phyloP scores from a whole-genome alignment of 2,329 filamentous ascomycete genomes.

The Chaetothyriales sp. region DNA sequence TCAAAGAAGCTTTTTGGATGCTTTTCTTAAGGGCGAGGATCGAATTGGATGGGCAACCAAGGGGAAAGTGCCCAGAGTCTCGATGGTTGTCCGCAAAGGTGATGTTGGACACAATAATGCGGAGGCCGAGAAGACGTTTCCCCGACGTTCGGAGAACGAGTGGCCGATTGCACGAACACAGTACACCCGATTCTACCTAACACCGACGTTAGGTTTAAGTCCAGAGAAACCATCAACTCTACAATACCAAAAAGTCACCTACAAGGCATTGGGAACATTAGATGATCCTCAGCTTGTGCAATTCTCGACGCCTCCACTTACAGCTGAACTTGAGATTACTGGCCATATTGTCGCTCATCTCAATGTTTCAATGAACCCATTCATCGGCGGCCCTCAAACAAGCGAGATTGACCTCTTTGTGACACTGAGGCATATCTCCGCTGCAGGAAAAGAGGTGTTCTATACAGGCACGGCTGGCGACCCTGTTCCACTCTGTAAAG shows the following conservation, averaged over 20 bases:
- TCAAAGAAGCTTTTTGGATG: conserved; percentile 54
- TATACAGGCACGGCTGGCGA: conserved; percentile 45
- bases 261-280: conserved; percentile 46
- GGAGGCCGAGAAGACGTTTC: conserved; percentile 43
- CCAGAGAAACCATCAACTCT: conserved; percentile 20
- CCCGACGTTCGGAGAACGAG: conserved; percentile 43
- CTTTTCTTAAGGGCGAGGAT: conserved; percentile 57
- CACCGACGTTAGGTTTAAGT: conserved; percentile 32
- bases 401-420: conserved; percentile 42
- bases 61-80: conserved; percentile 39
- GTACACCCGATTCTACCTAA: conserved; percentile 50
- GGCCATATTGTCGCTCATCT: conserved; percentile 53
- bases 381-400: conserved; percentile 31
- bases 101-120: conserved; percentile 55
- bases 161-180: conserved; percentile 55
- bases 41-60: conserved; percentile 29
- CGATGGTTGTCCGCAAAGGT: conserved; percentile 49
- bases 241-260: conserved; percentile 36
- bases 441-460: conserved; percentile 37
- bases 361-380: conserved; percentile 42
- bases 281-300: conserved; percentile 42
- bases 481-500: conserved; percentile 40
- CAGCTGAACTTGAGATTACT: conserved; percentile 52
- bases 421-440: conserved; percentile 39
- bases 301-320: conserved; percentile 46